Evolutionary conservation across 73 alveolate species (phyloP).

Genomic region (Halteria grandinella): DNA sequence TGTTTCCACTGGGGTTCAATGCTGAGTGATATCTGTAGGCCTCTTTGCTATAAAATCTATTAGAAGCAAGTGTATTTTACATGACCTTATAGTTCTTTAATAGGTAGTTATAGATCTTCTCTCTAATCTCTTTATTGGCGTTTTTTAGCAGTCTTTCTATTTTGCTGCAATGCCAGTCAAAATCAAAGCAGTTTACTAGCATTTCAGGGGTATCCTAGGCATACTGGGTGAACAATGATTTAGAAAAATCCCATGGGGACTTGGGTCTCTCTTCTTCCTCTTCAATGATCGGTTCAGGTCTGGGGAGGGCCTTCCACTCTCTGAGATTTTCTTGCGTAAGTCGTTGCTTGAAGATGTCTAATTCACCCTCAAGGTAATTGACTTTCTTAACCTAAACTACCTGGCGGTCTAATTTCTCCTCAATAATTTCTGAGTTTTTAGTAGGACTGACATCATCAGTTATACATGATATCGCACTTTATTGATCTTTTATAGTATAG

Average conservation of each 20-base stretch:
- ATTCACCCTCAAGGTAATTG: no score
- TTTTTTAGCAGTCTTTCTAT: constrained; percentile 43
- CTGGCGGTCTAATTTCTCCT: no score
- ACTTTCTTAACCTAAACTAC: no score
- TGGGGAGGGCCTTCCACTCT: constrained; percentile 47
- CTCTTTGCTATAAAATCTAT: constrained; percentile 26
- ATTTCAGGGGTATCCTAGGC: constrained; percentile 47
- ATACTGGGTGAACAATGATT: constrained; percentile 60
- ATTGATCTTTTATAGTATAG: constrained; percentile 64
- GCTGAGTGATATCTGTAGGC: constrained; percentile 58
- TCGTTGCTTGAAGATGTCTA: no score
- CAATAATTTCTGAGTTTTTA: no score
- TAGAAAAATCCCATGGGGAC: constrained; percentile 48
- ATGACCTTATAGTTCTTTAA: constrained; percentile 24
- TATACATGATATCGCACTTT: no score
- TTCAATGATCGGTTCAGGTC: constrained; percentile 53
- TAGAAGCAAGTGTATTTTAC: constrained; percentile 9
- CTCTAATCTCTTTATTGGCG: constrained; percentile 52
- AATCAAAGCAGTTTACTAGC: constrained; percentile 58
- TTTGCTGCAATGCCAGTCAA: constrained; percentile 69
- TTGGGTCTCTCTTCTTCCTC: constrained; percentile 43
- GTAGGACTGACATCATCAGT: no score
- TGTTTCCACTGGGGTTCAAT: constrained; percentile 25
- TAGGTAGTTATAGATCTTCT: constrained; percentile 5
- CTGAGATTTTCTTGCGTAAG: no score